A percentile compares a stretch with the other conserved stretches of the same genome.
phyloP scores from a whole-genome alignment of 1,284 basidiomycete genomes.

The Cryptococcus sp. region DNA sequence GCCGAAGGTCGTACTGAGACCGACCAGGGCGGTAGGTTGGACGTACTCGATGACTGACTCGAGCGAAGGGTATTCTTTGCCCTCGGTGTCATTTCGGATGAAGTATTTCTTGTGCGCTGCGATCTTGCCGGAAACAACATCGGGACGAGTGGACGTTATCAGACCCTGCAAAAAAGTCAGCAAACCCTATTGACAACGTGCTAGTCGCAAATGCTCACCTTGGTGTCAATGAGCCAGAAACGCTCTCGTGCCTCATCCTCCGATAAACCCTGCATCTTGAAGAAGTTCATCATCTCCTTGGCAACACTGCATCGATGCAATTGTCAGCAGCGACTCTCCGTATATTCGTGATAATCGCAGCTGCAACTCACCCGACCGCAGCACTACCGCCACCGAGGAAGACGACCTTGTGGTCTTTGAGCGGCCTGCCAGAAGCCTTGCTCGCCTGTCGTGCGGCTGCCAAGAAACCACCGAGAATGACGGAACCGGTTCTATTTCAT shows the following conservation, averaged over 20 bases:
- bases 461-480: conserved; percentile 86
- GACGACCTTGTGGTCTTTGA: conserved; percentile 79
- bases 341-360: background rate
- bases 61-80: conserved; percentile 72
- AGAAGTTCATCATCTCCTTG: conserved; percentile 85
- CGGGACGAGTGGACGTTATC: conserved; percentile 66
- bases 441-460: conserved; percentile 80
- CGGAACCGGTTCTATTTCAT: conserved; percentile 70
- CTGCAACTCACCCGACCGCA: conserved; percentile 42
- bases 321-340: background rate
- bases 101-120: conserved; percentile 82
- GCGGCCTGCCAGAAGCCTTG: conserved; percentile 67
- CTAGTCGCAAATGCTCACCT: conserved; percentile 35
- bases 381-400: conserved; percentile 64
- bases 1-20: conserved; percentile 82
- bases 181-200: background rate
- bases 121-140: conserved; percentile 62
- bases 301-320: conserved; percentile 62
- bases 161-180: conserved; percentile 62
- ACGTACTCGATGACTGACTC: conserved; percentile 81
- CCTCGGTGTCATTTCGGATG: conserved; percentile 74
- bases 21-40: conserved; percentile 86
- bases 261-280: conserved; percentile 71
- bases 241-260: conserved; percentile 73
- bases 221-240: conserved; percentile 83